Percentiles rank a stretch among this genome's conserved stretches.
phyloP scores from a whole-genome alignment of 768 basidiomycete species.

The Suillus subaureus region DNA sequence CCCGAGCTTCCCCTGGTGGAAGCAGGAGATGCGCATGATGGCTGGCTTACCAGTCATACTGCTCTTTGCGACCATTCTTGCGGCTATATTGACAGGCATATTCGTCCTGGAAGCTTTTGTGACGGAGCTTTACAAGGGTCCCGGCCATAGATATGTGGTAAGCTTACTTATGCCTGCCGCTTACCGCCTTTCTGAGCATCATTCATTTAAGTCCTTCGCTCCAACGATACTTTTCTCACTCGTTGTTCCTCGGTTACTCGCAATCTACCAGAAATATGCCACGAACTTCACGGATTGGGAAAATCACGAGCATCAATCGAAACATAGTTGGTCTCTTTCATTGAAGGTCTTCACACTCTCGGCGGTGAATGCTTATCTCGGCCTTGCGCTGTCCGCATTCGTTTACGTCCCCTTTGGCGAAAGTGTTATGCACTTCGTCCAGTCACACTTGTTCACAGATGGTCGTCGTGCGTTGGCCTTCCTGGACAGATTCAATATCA shows the following conservation, averaged over 20 bases:
- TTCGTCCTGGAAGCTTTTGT: slow-evolving; percentile 92
- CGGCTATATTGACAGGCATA: slow-evolving; percentile 73
- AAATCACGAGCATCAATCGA: slow-evolving; percentile 83
- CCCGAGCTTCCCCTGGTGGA: slow-evolving; percentile 70
- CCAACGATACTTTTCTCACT: slow-evolving; percentile 85
- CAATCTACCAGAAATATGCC: slow-evolving; percentile 70
- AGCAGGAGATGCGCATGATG: slow-evolving; percentile 65
- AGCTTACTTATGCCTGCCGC: slow-evolving; percentile 32
- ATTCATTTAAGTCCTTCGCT: slow-evolving; percentile 57
- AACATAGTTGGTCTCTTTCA: slow-evolving; percentile 78
- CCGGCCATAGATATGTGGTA: slow-evolving; percentile 78
- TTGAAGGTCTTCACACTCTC: slow-evolving; percentile 90
- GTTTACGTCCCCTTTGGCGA: slow-evolving; percentile 95
- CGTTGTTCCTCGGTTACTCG: slow-evolving; percentile 79
- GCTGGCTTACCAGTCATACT: slow-evolving; percentile 73
- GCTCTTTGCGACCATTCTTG: slow-evolving; percentile 70
- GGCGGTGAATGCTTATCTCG: slow-evolving; percentile 88
- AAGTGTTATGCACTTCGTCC: slow-evolving; percentile 67
- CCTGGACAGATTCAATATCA: slow-evolving; percentile 26
- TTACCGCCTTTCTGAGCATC: slow-evolving; percentile 1
- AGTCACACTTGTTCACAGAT: slow-evolving; percentile 30
- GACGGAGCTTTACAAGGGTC: slow-evolving; percentile 84
- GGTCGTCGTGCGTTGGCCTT: slow-evolving; percentile 16
- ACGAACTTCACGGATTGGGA: slow-evolving; percentile 82
- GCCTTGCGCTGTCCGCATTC: slow-evolving; percentile 91